These are phyloP conservation scores for Fibroporia radiculosa DNA, from an alignment of 768 basidiomycete genomes.

Conservation along the genomic window DNA sequence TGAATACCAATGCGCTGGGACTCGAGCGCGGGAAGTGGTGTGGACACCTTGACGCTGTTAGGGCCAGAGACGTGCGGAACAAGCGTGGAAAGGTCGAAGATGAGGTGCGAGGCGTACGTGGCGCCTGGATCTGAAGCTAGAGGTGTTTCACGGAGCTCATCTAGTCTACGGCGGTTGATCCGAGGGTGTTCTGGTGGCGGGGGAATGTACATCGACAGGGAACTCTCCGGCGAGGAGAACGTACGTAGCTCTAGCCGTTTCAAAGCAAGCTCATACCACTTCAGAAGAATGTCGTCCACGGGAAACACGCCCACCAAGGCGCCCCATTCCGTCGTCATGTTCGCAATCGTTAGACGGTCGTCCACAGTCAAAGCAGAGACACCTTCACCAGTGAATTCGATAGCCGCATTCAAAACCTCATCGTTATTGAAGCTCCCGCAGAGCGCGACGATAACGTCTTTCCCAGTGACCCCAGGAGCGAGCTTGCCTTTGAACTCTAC, in stretches of 20 bases:
- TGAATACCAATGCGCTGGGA: conserved; percentile 71
- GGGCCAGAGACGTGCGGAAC: conserved; percentile 96
- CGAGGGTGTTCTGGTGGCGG: conserved; percentile 78
- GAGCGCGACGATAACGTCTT: conserved; percentile 95
- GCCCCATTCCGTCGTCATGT: conserved; percentile 99
- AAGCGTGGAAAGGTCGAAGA: conserved; percentile 88
- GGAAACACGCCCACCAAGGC: conserved; percentile 95
- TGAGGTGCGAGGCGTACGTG: conserved; percentile 78
- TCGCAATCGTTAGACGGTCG: conserved; percentile 93
- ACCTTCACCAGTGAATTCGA: conserved; percentile 94
- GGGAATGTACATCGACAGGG: conserved; percentile 51
- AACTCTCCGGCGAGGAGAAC: conserved; percentile 46
- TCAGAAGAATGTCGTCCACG: conserved; percentile 69
- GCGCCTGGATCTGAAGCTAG: conserved; percentile 70
- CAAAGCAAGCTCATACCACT: conserved; percentile 80
- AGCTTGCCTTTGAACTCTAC: conserved; percentile 84
- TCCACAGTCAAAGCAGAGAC: conserved; percentile 73
- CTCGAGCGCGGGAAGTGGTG: conserved; percentile 79
- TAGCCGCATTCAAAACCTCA: conserved; percentile 92
- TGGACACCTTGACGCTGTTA: conserved; percentile 97
- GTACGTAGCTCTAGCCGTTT: conserved; percentile 69
- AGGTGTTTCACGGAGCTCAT: conserved; percentile 47
- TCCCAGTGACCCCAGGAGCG: conserved; percentile 88
- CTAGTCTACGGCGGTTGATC: conserved; percentile 67
- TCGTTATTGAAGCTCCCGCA: conserved; percentile 95